Evolutionary conservation across 2,329 filamentous ascomycete genomes (phyloP), one percentile per base, ranked within the genome.

Genomic region (Monosporascus sp.): DNA sequence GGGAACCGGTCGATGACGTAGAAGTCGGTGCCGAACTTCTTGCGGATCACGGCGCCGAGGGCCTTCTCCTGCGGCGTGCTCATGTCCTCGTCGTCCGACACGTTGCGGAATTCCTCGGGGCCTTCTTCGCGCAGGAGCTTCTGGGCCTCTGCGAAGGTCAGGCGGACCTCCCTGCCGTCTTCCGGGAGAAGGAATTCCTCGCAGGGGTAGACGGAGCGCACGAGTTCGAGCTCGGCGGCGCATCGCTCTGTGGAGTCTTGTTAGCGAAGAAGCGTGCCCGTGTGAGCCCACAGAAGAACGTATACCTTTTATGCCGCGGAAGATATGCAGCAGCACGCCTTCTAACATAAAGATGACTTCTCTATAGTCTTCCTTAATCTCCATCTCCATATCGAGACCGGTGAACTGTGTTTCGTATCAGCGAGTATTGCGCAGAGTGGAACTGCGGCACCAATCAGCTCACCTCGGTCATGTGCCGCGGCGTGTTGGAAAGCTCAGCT

Each of bases 1-100:
- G 94, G 94, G 79, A 96, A 99, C 74, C 97, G 94, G 78, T 97
- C 93, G 57, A 99, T 82, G 22, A 95, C 87, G 76, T 96, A 97
- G 76, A 97, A 97, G 75, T 99, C 94, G 55, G 91, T 94, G 68
- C 88, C 83, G 80, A 88, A 96, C 75, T 96, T 97, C 64, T 89
- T 81, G 53, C 89, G 87, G 60, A 97, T 84, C 48, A 97, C 79
- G 25, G 85, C 86, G 54, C 94, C 94, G 8, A 97, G 85, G n/a
- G 87, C 89, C 74, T 92, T 92, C 71, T 94, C 89, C 67, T 93
- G 87, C 0, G 89, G 85, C 0, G 89, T 94, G 66, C 75, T 82
- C 77, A 93, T 85, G 65, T 94, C 89, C 67, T 93, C 89, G 57
- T 88, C 84, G 67, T 93, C 88, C 37, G 74, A 75, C 36, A 92